These are phyloP conservation scores for Saussurea involucrata DNA, from an alignment of 129 eudicot species.

Conservation along the genomic window DNA sequence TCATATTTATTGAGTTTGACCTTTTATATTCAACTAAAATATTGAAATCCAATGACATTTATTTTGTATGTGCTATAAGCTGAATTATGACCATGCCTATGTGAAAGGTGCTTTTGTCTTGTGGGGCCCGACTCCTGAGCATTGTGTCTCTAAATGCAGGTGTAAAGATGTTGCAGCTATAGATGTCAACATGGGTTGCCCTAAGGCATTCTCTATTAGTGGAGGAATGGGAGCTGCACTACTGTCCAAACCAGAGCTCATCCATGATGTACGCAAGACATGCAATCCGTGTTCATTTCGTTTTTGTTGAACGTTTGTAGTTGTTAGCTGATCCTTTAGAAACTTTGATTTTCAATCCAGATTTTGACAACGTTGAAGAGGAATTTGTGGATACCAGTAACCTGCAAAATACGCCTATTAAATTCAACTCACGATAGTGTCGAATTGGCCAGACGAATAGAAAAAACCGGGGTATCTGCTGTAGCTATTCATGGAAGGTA, in stretches of 20 bases:
- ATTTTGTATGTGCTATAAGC: neutral
- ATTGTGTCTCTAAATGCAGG: conserved; percentile 24
- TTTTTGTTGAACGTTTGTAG: neutral
- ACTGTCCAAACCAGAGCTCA: conserved; percentile 75
- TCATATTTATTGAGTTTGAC: neutral
- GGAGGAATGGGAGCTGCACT: conserved; percentile 98
- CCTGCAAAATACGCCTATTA: conserved; percentile 85
- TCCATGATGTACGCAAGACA: conserved; percentile 63
- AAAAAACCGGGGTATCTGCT: conserved; percentile 91
- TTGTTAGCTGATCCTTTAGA: conserved; percentile 1
- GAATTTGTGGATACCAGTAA: conserved; percentile 73
- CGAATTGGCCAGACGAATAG: conserved; percentile 78
- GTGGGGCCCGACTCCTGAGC: neutral
- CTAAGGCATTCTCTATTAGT: conserved; percentile 75
- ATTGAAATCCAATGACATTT: neutral
- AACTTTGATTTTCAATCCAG: conserved; percentile 32
- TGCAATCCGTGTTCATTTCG: neutral
- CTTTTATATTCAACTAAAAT: neutral
- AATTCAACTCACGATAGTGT: conserved; percentile 68
- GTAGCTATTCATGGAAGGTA: conserved; percentile 96
- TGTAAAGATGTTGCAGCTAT: conserved; percentile 83
- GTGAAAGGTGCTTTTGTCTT: neutral
- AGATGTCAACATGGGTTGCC: conserved; percentile 90
- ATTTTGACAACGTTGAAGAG: conserved; percentile 83
- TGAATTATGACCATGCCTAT: neutral